These are phyloP conservation scores for Diplotaxis tenuifolia DNA, from an alignment of 345 rosid genomes.

Conservation along the genomic window DNA sequence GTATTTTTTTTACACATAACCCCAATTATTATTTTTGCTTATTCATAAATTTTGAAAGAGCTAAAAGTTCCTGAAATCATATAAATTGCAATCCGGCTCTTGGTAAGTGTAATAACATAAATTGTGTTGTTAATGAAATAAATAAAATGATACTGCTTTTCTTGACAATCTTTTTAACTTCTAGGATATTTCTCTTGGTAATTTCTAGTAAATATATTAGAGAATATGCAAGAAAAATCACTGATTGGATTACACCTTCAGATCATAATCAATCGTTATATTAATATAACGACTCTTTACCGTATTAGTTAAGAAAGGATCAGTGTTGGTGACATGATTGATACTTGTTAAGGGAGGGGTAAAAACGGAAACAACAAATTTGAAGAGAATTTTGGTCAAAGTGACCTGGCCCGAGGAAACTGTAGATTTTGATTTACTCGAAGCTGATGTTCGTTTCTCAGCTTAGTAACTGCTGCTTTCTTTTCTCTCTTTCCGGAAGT, in stretches of 20 bases:
- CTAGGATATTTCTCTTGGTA: neutral
- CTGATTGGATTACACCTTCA: neutral
- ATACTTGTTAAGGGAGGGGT: neutral
- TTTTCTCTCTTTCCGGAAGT: neutral
- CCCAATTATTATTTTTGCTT: neutral
- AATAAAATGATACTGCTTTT: neutral
- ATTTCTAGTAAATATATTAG: neutral
- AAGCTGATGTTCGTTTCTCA: conserved; percentile 44
- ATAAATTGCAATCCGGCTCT: neutral
- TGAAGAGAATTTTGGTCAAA: conserved; percentile 51
- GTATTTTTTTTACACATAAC: neutral
- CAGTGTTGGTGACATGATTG: neutral
- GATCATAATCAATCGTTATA: neutral
- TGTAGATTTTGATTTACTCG: conserved; percentile 61
- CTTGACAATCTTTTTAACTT: neutral
- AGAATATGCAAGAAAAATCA: neutral
- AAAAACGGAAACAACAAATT: conserved; percentile 6
- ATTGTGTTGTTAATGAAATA: neutral
- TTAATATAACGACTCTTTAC: neutral
- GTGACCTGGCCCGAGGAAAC: conserved; percentile 78
- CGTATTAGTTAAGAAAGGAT: neutral
- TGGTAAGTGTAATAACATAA: neutral
- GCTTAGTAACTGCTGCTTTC: conserved; percentile 36
- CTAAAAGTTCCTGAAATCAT: neutral
- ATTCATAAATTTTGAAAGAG: neutral